These are phyloP conservation scores for Meira miltonrushii DNA, from an alignment of 1,284 basidiomycete species.

Conservation along the genomic window DNA sequence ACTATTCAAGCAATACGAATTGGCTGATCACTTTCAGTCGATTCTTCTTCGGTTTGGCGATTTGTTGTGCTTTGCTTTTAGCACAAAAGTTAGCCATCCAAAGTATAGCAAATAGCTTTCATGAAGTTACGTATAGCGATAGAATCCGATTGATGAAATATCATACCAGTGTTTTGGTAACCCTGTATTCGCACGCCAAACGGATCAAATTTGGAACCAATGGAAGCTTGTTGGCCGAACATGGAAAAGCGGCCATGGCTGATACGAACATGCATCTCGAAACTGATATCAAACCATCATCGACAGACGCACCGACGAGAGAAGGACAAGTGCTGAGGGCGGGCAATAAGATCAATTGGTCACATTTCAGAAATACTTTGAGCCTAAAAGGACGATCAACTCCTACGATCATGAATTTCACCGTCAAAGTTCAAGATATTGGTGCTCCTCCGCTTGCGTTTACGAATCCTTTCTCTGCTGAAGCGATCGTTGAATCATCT, in stretches of 20 bases:
- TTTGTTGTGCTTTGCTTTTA: conserved; percentile 68
- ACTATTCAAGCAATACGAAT: neutral
- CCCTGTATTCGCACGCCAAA: conserved; percentile 65
- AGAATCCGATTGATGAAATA: conserved; percentile 78
- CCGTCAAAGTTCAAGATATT: too few relatives aligned
- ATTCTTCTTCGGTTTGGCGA: conserved; percentile 63
- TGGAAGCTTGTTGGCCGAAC: too few relatives aligned
- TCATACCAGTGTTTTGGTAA: conserved; percentile 67
- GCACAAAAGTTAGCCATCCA: conserved; percentile 83
- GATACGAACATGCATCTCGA: too few relatives aligned
- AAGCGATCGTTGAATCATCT: conserved; percentile 76
- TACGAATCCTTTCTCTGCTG: conserved; percentile 63
- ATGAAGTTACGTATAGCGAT: conserved; percentile 80
- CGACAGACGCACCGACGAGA: neutral
- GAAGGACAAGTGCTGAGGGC: too few relatives aligned
- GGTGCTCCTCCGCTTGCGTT: neutral
- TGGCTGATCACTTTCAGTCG: conserved; percentile 19
- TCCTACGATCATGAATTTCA: neutral
- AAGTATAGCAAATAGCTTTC: conserved; percentile 65
- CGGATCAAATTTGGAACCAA: too few relatives aligned
- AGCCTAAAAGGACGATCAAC: neutral
- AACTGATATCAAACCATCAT: too few relatives aligned
- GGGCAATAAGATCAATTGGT: too few relatives aligned
- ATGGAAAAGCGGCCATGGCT: too few relatives aligned
- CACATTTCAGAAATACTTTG: neutral